Conservation (phyloP, 441 rosid genomes). For the Eruca vesicaria region DNA sequence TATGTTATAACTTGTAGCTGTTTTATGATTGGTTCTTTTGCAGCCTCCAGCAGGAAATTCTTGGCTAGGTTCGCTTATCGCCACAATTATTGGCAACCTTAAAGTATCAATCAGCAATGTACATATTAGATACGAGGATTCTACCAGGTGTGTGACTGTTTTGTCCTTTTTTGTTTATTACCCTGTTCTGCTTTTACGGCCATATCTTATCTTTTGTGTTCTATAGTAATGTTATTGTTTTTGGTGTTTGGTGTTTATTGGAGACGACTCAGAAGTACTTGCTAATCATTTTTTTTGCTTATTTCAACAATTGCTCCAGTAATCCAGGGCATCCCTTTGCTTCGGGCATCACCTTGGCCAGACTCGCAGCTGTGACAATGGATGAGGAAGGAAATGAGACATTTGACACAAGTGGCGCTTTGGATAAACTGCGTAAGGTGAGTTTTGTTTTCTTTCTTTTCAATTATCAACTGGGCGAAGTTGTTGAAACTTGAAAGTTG, state of each 20-base stretch:
- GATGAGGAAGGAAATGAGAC: constrained; percentile 98
- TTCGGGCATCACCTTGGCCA: constrained; percentile 91
- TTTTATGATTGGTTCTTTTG: constrained; percentile 32
- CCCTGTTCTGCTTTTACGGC: constrained; percentile 10
- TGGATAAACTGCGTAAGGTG: constrained; percentile 94
- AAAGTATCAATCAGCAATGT: constrained; percentile 97
- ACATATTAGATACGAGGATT: constrained; percentile 96
- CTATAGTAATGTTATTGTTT: background rate
- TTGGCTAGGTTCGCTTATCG: constrained; percentile 92
- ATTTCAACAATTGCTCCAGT: constrained; percentile 47
- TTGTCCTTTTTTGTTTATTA: constrained; percentile 13
- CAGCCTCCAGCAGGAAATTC: constrained; percentile 85
- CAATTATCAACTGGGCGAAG: background rate
- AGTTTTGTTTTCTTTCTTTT: constrained; percentile 35
- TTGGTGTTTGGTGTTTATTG: background rate
- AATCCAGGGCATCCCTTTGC: constrained; percentile 87
- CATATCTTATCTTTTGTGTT: constrained; percentile 9
- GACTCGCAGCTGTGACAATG: constrained; percentile 97
- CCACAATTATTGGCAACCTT: constrained; percentile 94
- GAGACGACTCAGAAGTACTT: constrained; percentile 14
- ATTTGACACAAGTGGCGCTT: constrained; percentile 96
- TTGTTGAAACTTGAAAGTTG: constrained; percentile 9
- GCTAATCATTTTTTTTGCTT: constrained; percentile 19
- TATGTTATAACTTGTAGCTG: constrained; percentile 30
- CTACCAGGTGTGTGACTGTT: constrained; percentile 60